These are phyloP conservation scores for Cucumis sativus DNA, from an alignment of 306 rosid genomes.

Conservation along the genomic window Cucumber_9930_V3 NC_026661.2:8715501-8716000, in stretches of 20 bases:
- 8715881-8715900: conserved; percentile 92
- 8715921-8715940: conserved; percentile 65
- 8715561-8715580: neutral
- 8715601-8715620: conserved; percentile 97
- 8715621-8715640: conserved; percentile 52
- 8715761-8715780: conserved; percentile 85
- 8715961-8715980: conserved; percentile 2
- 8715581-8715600: conserved; percentile 51
- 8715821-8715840: neutral
- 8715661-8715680: neutral
- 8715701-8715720: neutral
- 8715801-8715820: neutral
- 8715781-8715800: neutral
- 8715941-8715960: conserved; percentile 8
- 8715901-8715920: conserved; percentile 90
- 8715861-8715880: conserved; percentile 16
- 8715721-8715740: conserved; percentile 49
- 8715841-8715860: neutral
- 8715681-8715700: neutral
- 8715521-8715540: neutral
- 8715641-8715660: neutral
- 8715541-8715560: neutral
- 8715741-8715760: conserved; percentile 99
- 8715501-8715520: neutral
- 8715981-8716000: neutral